Evolutionary conservation across 2,329 filamentous ascomycete species (phyloP), one percentile per base, ranked within the genome.

Genomic region (Neoascochyta sp.): DNA sequence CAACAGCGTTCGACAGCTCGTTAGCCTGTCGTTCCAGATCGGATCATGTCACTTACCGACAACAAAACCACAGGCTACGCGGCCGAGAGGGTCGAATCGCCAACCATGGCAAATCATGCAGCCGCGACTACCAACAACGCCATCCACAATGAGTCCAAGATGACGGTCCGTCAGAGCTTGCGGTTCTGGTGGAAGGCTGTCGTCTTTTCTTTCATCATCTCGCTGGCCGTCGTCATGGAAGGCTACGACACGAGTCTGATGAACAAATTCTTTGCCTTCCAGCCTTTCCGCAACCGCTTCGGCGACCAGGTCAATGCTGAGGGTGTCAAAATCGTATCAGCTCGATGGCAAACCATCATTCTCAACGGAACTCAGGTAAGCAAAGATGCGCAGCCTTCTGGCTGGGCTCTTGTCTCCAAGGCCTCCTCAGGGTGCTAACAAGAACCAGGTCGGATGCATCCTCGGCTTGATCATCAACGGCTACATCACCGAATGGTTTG

Each of bases 221-320:
- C 84, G 8, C 87, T 84, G 1, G 86, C 82, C 57, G 89, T 93
- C 54, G 78, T 78, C 46, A 94, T 94, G 87, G 86, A 93, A 61
- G 86, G 85, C 10, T 92, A 87, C 65, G 86, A 93, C 56, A 72
- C 89, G 34, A 79, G 75, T 47, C 68, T 92, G 34, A 79, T 89
- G 60, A 85, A 81, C 67, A 87, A 86, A 61, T 86, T 89, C 52
- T 87, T 76, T 41, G 66, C 54, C 14, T 65, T 65, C 29, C 54
- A 57, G 9, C 50, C 59, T 4, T 70, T 69, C 56, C 57, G 63
- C 25, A 43, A 54, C 29, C 54, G 52, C 21, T 70, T 63, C 29
- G 66, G 67, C 15, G 53, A 58, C 23, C 47, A 57, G 5, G 42
- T 46, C 11, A 37, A 52, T 10, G 34, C 49, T 2, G 57, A 66